Conservation (phyloP, 257 asterid genomes). For the Anisodus acutangulus region DNA sequence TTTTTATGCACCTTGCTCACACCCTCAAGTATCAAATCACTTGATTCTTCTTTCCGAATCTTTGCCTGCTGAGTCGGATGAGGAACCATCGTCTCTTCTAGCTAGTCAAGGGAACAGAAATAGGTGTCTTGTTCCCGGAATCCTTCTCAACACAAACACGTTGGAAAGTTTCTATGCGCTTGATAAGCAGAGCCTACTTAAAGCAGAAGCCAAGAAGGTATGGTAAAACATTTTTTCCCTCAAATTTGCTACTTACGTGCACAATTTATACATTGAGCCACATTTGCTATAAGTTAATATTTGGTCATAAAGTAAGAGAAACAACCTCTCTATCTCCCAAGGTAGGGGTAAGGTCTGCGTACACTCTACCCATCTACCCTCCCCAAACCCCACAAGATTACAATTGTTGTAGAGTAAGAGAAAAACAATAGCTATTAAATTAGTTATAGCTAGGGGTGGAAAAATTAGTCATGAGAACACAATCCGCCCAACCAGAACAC, state of each 20-base stretch:
- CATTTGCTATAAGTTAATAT: background rate
- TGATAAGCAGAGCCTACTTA: conserved; percentile 68
- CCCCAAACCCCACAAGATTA: too few relatives aligned
- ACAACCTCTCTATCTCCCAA: too few relatives aligned
- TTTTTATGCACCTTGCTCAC: conserved; percentile 82
- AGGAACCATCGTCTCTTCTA: conserved; percentile 40
- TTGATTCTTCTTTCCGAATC: conserved; percentile 85
- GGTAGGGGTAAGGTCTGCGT: too few relatives aligned
- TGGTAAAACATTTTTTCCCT: background rate
- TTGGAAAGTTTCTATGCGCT: conserved; percentile 74
- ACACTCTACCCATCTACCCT: too few relatives aligned
- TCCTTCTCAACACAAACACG: conserved; percentile 83
- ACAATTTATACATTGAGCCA: background rate
- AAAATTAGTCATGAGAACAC: too few relatives aligned
- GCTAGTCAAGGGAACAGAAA: conserved; percentile 74
- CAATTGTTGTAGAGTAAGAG: background rate
- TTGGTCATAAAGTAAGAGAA: background rate
- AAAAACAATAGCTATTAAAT: background rate
- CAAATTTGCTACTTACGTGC: background rate
- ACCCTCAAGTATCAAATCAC: conserved; percentile 66
- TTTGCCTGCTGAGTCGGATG: conserved; percentile 64
- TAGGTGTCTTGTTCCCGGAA: conserved; percentile 84
- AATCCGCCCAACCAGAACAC: too few relatives aligned
- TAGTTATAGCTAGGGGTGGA: too few relatives aligned
- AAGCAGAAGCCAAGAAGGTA: conserved; percentile 75